A percentile compares a stretch with the other conserved stretches of the same genome.
These are phyloP conservation scores for Trichoderma brevicompactum DNA, from an alignment of 2,329 filamentous ascomycete genomes.

Conservation along the genomic window DNA sequence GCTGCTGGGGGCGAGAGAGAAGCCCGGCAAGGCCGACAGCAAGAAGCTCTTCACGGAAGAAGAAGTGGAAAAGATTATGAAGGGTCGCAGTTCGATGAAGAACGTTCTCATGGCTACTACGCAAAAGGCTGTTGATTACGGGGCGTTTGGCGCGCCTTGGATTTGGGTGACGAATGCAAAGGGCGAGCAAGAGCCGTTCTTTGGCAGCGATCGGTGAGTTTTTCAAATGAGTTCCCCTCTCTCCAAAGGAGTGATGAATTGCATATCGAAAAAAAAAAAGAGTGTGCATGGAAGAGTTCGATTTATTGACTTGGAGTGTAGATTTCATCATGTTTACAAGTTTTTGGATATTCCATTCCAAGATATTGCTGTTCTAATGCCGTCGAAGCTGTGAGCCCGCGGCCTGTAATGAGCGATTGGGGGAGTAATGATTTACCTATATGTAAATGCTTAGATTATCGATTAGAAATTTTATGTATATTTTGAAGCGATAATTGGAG, in stretches of 20 bases:
- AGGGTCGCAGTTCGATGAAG: conserved; percentile 54
- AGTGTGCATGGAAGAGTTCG: neutral
- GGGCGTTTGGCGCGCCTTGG: conserved; percentile 80
- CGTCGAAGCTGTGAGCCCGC: conserved; percentile 43
- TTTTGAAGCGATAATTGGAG: neutral
- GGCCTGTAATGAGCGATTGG: neutral
- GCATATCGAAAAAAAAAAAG: neutral
- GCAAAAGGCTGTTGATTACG: conserved; percentile 62
- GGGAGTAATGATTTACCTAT: neutral
- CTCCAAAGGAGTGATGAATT: neutral
- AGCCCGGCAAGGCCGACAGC: conserved; percentile 28
- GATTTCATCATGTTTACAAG: conserved; percentile 71
- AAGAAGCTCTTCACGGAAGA: conserved; percentile 51
- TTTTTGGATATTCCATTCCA: conserved; percentile 65
- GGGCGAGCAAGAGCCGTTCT: conserved; percentile 69
- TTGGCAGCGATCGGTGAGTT: conserved; percentile 70
- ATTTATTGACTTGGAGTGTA: neutral
- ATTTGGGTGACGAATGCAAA: conserved; percentile 65
- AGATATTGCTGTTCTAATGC: conserved; percentile 49
- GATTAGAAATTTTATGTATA: neutral
- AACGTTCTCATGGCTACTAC: conserved; percentile 59
- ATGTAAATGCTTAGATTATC: neutral
- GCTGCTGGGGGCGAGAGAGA: conserved; percentile 41
- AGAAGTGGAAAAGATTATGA: conserved; percentile 61
- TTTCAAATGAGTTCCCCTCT: neutral